phyloP scores from a whole-genome alignment of 805 yeast species.

The Nakazawaea populi region DNA sequence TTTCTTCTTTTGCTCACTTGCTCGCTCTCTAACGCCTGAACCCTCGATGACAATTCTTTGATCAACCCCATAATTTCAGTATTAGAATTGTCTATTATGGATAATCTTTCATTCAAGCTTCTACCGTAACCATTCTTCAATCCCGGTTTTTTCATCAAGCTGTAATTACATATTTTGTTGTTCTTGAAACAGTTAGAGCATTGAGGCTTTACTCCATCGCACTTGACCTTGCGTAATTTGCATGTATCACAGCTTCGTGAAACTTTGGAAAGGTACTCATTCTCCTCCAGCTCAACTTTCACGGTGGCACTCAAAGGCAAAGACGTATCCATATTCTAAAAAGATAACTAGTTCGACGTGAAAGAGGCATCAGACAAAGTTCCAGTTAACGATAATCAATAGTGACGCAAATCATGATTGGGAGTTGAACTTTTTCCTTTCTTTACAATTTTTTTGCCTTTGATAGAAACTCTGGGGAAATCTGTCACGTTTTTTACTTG shows the following conservation, averaged over 20 bases:
- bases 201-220: slow-evolving; percentile 12
- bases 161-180: slow-evolving; percentile 13
- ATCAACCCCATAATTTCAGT: background rate
- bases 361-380: background rate
- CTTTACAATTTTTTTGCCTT: background rate
- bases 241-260: slow-evolving; percentile 16
- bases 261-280: slow-evolving; percentile 5
- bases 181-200: slow-evolving; percentile 15
- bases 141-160: slow-evolving; percentile 19
- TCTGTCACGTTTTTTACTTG: background rate
- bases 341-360: too few species aligned
- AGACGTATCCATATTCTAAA: background rate
- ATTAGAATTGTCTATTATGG: slow-evolving; percentile 7
- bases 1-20: slow-evolving; percentile 1
- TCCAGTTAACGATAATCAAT: background rate
- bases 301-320: background rate
- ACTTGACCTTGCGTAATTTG: slow-evolving; percentile 14
- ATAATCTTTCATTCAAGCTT: slow-evolving; percentile 15
- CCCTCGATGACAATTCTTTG: background rate
- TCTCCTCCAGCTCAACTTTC: background rate
- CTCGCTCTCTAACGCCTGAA: slow-evolving; percentile 3
- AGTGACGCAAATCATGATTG: background rate
- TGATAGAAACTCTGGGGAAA: background rate
- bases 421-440: too few species aligned
- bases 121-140: slow-evolving; percentile 21